Evolutionary conservation across 164 flowering plant species (phyloP).

Genomic region (Vitis cinerea): DNA sequence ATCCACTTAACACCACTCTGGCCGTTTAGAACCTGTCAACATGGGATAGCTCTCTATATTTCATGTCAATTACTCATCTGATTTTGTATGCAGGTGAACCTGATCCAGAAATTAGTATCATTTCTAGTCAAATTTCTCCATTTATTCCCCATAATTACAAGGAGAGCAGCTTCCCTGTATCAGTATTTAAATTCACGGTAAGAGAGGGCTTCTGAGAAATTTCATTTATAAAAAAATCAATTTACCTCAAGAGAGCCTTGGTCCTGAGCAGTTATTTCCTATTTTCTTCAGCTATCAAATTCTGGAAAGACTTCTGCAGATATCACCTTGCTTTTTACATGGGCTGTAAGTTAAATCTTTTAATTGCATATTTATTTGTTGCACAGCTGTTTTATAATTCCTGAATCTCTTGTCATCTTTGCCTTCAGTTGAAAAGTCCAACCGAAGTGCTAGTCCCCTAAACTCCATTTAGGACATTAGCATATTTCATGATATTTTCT

Average conservation of each 20-base stretch:
- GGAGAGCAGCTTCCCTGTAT: constrained; percentile 88
- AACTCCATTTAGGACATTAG: too few species aligned
- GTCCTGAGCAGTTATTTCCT: constrained; percentile 6
- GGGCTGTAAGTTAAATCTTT: constrained; percentile 69
- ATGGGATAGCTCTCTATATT: not conserved
- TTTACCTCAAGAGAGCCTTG: not conserved
- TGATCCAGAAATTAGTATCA: constrained; percentile 78
- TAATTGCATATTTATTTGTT: not conserved
- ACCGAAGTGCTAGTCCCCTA: too few species aligned
- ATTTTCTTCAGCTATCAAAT: constrained; percentile 52
- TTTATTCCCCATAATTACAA: constrained; percentile 88
- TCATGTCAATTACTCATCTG: not conserved
- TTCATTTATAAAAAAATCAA: not conserved
- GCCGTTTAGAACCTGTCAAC: too few species aligned
- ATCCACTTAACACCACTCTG: not conserved
- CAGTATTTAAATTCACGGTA: constrained; percentile 87
- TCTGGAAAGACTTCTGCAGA: constrained; percentile 62
- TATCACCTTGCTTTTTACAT: constrained; percentile 77
- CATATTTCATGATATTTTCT: too few species aligned
- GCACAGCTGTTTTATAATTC: too few species aligned
- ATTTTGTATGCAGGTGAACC: constrained; percentile 66
- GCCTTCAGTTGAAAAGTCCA: too few species aligned
- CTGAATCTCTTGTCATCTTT: too few species aligned
- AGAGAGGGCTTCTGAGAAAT: constrained; percentile 4
- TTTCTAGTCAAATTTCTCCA: constrained; percentile 87